These are phyloP conservation scores for Decorospora gaudefroyi DNA, from an alignment of 2,329 filamentous ascomycete genomes.

Conservation along the genomic window DNA sequence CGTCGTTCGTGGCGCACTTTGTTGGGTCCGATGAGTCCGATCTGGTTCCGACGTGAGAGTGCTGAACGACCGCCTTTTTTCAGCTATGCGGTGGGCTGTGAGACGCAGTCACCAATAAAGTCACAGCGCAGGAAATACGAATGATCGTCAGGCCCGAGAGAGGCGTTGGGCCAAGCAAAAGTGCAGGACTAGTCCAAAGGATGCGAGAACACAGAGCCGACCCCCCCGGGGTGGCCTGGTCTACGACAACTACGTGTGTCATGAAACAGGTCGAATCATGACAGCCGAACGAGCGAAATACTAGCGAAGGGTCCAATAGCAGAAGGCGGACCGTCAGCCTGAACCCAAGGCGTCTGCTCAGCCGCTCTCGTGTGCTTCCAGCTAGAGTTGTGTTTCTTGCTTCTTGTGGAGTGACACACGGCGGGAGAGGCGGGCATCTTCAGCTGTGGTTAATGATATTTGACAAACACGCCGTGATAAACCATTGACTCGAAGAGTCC, in stretches of 20 bases:
- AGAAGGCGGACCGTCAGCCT: conserved; percentile 7
- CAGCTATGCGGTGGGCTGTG: conserved; percentile 34
- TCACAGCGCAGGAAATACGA: conserved; percentile 16
- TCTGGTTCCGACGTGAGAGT: conserved; percentile 29
- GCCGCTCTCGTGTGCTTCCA: conserved; percentile 17
- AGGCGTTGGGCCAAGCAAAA: conserved; percentile 16
- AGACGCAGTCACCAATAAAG: conserved; percentile 36
- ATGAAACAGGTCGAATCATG: conserved; percentile 8
- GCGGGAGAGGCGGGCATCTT: conserved; percentile 25
- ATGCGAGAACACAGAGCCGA: conserved; percentile 9
- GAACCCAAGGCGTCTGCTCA: conserved; percentile 22
- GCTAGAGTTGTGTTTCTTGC: conserved; percentile 15
- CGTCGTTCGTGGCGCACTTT: conserved; percentile 28
- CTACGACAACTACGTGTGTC: conserved; percentile 10
- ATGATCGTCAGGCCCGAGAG: conserved; percentile 23
- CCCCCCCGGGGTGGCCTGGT: conserved; percentile 15
- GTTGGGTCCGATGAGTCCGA: conserved; percentile 30
- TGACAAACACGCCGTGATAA: background rate
- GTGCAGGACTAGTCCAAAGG: background rate
- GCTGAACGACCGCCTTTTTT: conserved; percentile 24
- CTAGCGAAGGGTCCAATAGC: conserved; percentile 8
- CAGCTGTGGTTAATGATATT: conserved; percentile 19
- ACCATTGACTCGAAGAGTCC: conserved; percentile 16
- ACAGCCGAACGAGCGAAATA: background rate
- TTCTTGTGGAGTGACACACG: conserved; percentile 24